Percentiles rank a stretch among this genome's conserved stretches.
Evolutionary conservation across 2,329 filamentous ascomycete species (phyloP).

Genomic region (Pseudogymnoascus sp.): DNA sequence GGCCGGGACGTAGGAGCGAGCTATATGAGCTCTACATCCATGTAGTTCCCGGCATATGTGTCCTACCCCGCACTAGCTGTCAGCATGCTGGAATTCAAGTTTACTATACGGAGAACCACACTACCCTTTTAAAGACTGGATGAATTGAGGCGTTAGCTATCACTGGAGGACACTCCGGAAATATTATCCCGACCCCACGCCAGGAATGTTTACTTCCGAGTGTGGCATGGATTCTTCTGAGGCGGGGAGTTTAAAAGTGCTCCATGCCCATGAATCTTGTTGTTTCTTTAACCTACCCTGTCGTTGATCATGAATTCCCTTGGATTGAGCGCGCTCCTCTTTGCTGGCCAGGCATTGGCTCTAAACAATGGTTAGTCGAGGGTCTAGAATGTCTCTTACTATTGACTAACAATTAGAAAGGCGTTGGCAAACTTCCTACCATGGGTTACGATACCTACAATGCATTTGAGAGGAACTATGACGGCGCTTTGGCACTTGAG

Average conservation of each 20-base stretch:
- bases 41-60: neutral
- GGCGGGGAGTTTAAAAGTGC: neutral
- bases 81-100: neutral
- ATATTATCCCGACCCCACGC: neutral
- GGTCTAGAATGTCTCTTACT: neutral
- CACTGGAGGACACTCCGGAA: neutral
- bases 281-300: neutral
- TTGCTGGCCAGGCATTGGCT: neutral
- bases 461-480: constrained; percentile 2
- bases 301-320: neutral
- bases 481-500: neutral
- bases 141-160: neutral
- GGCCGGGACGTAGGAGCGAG: neutral
- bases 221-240: neutral
- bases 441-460: neutral
- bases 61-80: neutral
- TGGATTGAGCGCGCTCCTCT: neutral
- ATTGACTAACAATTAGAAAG: neutral
- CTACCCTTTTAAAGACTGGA: neutral
- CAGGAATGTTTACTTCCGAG: neutral
- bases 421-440: neutral
- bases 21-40: neutral
- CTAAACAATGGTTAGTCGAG: neutral
- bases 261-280: neutral
- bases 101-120: neutral